Base-by-base conservation (phyloP, 768 basidiomycete genomes). In the Russula sp. region DNA sequence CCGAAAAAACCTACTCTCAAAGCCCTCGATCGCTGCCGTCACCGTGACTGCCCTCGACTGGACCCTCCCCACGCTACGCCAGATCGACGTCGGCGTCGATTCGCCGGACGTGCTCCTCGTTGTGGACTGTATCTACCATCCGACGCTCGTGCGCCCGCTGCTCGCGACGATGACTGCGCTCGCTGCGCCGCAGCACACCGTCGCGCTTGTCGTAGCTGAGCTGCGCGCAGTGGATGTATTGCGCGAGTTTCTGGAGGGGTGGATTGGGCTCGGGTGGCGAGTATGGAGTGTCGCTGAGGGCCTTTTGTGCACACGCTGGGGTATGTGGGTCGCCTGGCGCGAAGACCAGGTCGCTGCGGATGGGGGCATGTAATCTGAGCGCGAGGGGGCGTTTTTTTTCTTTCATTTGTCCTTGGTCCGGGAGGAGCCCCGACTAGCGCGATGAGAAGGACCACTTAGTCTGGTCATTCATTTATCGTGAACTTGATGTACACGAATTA, bases 151-250 rank as follows among this genome's bases (percentile, higher is more conserved):
- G 16, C 56, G 42, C 31, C 44, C 62, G 8, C 18, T 57, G 8
- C 62, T 62, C n/a, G 20, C 49, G 35, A 62, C 56, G 9, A 51
- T 62, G 55, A 57, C 55, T 2, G 50, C 55, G 13, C 55, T 57
- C 9, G 35, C 52, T 0, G 16, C 6, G 22, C 42, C 61, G 7
- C 18, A 14, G 6, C 57, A 42, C 16, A 54, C 62, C 2, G 31
- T 54, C 4, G 57, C 51, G 37, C n/a, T 63, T 13, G 51, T 59
- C 6, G 57, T 63, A 39, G 62, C 51, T 6, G 62, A 54, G 20
- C 32, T 63, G n/a, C 59, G 59, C 7, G 70, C 70, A 37, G 70
- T 71, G 55, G 73, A 73, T 44, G 74, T 74, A 18, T 53, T 74
- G 52, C 68, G 70, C 7, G 70, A 69, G 35, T 75, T 75, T 42